Conservation (phyloP, 805 yeast species). For the Myxozyma mucilagina region DNA sequence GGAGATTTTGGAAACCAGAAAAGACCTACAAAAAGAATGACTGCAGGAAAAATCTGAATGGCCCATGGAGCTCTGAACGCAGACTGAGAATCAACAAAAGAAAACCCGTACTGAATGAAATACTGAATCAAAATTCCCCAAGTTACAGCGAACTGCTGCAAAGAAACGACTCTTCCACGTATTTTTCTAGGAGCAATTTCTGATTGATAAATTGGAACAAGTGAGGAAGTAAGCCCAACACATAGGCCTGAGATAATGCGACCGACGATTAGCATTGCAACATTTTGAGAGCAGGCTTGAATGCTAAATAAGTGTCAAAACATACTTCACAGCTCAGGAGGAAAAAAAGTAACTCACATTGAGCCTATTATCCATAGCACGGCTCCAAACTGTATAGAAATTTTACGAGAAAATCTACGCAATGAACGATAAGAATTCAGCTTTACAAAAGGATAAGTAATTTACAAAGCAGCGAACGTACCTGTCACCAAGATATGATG, state of each 20-base stretch:
- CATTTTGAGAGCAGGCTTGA: conserved; percentile 39
- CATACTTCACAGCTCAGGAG: neutral
- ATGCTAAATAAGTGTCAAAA: neutral
- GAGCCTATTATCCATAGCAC: conserved; percentile 31
- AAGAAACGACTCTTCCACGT: conserved; percentile 41
- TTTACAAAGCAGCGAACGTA: neutral
- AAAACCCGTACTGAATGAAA: conserved; percentile 44
- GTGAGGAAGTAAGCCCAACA: conserved; percentile 57
- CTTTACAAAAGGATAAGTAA: conserved; percentile 36
- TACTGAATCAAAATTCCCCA: conserved; percentile 40
- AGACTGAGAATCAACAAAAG: conserved; percentile 47
- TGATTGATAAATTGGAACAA: conserved; percentile 46
- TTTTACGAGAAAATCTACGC: conserved; percentile 28
- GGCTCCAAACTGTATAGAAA: conserved; percentile 30
- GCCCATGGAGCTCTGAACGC: conserved; percentile 70
- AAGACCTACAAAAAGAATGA: conserved; percentile 49
- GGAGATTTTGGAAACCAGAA: conserved; percentile 44
- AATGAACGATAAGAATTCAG: neutral
- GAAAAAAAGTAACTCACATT: conserved; percentile 23
- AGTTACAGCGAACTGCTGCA: conserved; percentile 39
- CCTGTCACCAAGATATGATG: conserved; percentile 47
- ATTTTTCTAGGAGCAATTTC: conserved; percentile 36
- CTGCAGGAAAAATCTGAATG: conserved; percentile 54
- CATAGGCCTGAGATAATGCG: conserved; percentile 56
- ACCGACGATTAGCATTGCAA: conserved; percentile 45